Evolutionary conservation across 768 basidiomycete genomes (phyloP).

Genomic region (Baorangia bicolor): DNA sequence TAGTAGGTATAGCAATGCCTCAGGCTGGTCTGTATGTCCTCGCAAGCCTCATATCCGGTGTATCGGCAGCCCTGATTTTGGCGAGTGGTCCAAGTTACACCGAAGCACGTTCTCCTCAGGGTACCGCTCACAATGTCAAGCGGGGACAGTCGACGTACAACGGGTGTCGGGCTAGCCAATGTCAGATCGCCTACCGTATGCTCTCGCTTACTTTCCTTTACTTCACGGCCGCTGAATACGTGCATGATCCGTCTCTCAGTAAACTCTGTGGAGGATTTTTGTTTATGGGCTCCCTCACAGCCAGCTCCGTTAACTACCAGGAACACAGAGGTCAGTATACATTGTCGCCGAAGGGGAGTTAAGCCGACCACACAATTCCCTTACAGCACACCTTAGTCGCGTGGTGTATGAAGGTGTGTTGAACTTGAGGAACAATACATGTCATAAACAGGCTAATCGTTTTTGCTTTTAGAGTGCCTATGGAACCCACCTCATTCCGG

Average conservation of each 20-base stretch:
- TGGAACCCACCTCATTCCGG: constrained; percentile 68
- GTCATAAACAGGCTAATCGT: not conserved
- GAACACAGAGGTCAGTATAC: constrained; percentile 53
- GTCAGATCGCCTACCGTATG: constrained; percentile 66
- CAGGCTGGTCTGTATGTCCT: constrained; percentile 16
- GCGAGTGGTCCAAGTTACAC: constrained; percentile 31
- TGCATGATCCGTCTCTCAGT: constrained; percentile 34
- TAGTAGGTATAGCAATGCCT: constrained; percentile 23
- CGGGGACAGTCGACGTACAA: constrained; percentile 64
- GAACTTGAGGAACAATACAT: not conserved
- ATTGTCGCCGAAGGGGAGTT: constrained; percentile 5
- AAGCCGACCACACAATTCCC: constrained; percentile 13
- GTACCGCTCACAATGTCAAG: constrained; percentile 48
- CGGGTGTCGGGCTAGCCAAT: constrained; percentile 58
- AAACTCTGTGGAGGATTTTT: constrained; percentile 57
- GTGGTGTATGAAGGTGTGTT: constrained; percentile 48
- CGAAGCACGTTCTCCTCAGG: constrained; percentile 50
- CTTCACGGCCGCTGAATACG: not conserved
- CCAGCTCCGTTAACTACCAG: constrained; percentile 56
- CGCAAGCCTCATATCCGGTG: constrained; percentile 18
- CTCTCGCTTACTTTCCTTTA: not conserved
- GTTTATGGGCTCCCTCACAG: constrained; percentile 50
- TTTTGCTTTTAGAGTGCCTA: constrained; percentile 46
- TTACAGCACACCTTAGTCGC: constrained; percentile 47
- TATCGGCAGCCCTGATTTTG: constrained; percentile 19